Conservation (phyloP, 1,139 yeast species). For the Pichia sp. region DNA sequence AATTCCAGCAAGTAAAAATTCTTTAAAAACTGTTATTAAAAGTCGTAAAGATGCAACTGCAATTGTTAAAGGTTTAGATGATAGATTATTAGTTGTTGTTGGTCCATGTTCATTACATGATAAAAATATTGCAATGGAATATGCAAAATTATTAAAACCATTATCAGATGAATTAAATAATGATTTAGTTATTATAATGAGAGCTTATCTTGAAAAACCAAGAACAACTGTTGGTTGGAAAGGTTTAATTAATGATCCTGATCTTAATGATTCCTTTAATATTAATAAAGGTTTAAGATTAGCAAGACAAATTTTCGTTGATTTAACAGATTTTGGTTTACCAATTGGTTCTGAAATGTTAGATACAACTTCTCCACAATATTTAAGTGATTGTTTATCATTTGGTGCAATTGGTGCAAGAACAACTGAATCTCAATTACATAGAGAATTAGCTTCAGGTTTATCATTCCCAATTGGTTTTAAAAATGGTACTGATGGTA, state of each 20-base stretch:
- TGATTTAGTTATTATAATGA: constrained; percentile 83
- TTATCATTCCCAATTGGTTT: constrained; percentile 96
- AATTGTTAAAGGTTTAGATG: constrained; percentile 64
- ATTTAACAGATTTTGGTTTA: constrained; percentile 67
- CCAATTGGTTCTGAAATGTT: constrained; percentile 98
- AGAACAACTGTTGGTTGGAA: constrained; percentile 99
- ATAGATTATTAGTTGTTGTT: constrained; percentile 75
- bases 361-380: constrained; percentile 98
- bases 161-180: constrained; percentile 62
- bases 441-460: constrained; percentile 95
- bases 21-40: constrained; percentile 61
- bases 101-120: constrained; percentile 98
- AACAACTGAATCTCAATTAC: constrained; percentile 96
- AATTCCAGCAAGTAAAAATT: constrained; percentile 56
- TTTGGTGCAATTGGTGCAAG: constrained; percentile 99
- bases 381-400: constrained; percentile 81
- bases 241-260: constrained; percentile 96
- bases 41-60: constrained; percentile 75
- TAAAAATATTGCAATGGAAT: constrained; percentile 80
- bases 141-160: constrained; percentile 64
- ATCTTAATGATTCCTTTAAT: constrained; percentile 84
- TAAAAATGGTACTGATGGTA: constrained; percentile 98
- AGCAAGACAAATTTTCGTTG: constrained; percentile 79
- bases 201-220: constrained; percentile 97
- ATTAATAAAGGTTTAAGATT: constrained; percentile 91